phyloP scores from a whole-genome alignment of 257 asterid genomes.

The Paulownia fortunei region DNA sequence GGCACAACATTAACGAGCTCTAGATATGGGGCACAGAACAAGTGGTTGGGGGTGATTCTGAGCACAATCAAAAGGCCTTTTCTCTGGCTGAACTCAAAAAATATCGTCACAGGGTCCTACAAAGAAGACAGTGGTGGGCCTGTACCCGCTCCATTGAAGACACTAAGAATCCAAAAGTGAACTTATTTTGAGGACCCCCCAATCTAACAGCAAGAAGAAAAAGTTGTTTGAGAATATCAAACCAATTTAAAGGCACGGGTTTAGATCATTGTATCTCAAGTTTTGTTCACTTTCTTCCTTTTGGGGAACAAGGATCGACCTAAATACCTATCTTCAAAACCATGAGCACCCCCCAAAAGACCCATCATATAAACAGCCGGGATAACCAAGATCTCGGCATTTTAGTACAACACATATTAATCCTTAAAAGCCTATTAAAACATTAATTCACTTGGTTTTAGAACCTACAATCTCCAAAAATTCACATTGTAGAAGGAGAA shows the following conservation, averaged over 20 bases:
- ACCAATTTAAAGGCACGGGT: constrained; percentile 19
- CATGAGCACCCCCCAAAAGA: not conserved
- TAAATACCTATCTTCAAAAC: constrained; percentile 20
- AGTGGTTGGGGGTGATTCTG: constrained; percentile 49
- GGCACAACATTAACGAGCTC: constrained; percentile 7
- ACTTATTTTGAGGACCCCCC: constrained; percentile 38
- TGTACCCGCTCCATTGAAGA: constrained; percentile 24
- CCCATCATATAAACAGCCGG: constrained; percentile 1
- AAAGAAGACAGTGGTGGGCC: constrained; percentile 40
- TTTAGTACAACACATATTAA: not conserved
- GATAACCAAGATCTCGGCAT: not conserved
- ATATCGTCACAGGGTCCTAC: constrained; percentile 33
- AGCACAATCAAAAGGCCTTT: constrained; percentile 18
- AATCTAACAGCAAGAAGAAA: constrained; percentile 14
- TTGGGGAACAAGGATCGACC: constrained; percentile 46
- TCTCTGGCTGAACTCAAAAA: constrained; percentile 9
- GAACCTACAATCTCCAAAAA: too few species aligned
- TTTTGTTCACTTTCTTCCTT: constrained; percentile 50
- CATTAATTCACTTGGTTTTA: not conserved
- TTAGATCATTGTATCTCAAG: constrained; percentile 18
- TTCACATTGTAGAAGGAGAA: not conserved
- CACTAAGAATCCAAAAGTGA: constrained; percentile 32
- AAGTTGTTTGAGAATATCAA: constrained; percentile 37
- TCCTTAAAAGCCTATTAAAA: not conserved
- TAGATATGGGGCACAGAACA: not conserved